Conservation (phyloP, 2,329 filamentous ascomycete genomes). For the Xylariaceae sp. region DNA sequence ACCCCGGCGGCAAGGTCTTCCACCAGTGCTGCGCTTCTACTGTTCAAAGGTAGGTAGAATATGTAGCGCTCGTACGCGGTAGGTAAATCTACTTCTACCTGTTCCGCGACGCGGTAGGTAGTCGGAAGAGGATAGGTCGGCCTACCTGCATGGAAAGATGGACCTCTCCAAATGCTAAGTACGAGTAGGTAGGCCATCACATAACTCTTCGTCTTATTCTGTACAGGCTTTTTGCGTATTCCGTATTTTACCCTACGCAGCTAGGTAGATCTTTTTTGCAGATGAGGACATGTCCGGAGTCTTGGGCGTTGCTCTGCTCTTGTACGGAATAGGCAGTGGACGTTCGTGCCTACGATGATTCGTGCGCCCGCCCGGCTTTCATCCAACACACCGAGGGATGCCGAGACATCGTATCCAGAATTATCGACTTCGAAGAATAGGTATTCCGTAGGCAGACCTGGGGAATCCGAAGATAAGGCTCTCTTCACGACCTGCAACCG, state of each 20-base stretch:
- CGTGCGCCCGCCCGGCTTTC: too few relatives aligned
- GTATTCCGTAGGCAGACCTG: neutral
- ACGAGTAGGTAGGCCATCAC: neutral
- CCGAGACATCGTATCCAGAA: too few relatives aligned
- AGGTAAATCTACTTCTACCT: neutral
- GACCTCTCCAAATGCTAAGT: conserved; percentile 11
- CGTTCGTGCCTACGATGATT: too few relatives aligned
- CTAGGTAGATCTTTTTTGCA: neutral
- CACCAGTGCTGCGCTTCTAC: neutral
- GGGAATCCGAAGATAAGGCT: neutral
- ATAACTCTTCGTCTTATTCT: conserved; percentile 8
- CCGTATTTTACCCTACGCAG: conserved; percentile 2
- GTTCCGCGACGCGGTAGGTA: conserved; percentile 6
- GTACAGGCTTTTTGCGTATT: neutral
- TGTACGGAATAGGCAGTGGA: too few relatives aligned
- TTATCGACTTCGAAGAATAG: too few relatives aligned
- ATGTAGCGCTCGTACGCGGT: neutral
- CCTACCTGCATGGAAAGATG: conserved; percentile 6
- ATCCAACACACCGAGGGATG: too few relatives aligned
- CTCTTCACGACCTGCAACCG: neutral
- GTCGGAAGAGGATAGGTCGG: neutral
- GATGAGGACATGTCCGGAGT: neutral
- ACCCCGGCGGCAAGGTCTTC: neutral
- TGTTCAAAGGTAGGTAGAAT: neutral
- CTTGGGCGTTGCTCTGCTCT: too few relatives aligned